phyloP scores from a whole-genome alignment of 2,329 filamentous ascomycete species.

The Sphaceloma murrayae region DNA sequence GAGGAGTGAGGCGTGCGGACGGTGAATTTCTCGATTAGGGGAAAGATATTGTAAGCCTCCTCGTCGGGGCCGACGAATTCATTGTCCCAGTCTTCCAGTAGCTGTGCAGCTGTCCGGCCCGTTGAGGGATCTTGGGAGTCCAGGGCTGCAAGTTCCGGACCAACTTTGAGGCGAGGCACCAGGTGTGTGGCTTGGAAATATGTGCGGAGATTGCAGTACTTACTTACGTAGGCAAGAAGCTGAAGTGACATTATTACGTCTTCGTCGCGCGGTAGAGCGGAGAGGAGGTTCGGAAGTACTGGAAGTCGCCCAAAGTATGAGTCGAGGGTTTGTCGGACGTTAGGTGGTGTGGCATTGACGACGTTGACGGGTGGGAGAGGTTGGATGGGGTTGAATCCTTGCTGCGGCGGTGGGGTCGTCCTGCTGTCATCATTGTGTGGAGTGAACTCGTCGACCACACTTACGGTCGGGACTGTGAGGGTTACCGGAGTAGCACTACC shows the following conservation, averaged over 20 bases:
- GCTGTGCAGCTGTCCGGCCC: slow-evolving; percentile 39
- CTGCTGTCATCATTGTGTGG: slow-evolving; percentile 61
- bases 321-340: slow-evolving; percentile 49
- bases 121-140: slow-evolving; percentile 51
- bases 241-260: slow-evolving; percentile 98
- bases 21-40: slow-evolving; percentile 95
- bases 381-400: slow-evolving; percentile 49
- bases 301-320: slow-evolving; percentile 26
- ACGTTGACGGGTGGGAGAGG: slow-evolving; percentile 50
- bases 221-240: slow-evolving; percentile 91
- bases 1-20: slow-evolving; percentile 47
- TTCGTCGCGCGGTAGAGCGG: slow-evolving; percentile 91
- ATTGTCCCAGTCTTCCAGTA: slow-evolving; percentile 77
- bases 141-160: slow-evolving; percentile 69
- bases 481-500: slow-evolving; percentile 58
- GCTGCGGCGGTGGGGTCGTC: slow-evolving; percentile 45
- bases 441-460: slow-evolving; percentile 84
- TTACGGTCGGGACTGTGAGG: slow-evolving; percentile 66
- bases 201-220: slow-evolving; percentile 90
- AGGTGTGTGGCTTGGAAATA: slow-evolving; percentile 95
- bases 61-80: slow-evolving; percentile 51
- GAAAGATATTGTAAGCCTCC: slow-evolving; percentile 68
- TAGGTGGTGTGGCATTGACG: slow-evolving; percentile 64
- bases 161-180: slow-evolving; percentile 83
- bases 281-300: slow-evolving; percentile 56